Percentiles rank a stretch among this genome's conserved stretches.
Conservation (phyloP, 208 protist species). For the Angomonas desouzai region DNA sequence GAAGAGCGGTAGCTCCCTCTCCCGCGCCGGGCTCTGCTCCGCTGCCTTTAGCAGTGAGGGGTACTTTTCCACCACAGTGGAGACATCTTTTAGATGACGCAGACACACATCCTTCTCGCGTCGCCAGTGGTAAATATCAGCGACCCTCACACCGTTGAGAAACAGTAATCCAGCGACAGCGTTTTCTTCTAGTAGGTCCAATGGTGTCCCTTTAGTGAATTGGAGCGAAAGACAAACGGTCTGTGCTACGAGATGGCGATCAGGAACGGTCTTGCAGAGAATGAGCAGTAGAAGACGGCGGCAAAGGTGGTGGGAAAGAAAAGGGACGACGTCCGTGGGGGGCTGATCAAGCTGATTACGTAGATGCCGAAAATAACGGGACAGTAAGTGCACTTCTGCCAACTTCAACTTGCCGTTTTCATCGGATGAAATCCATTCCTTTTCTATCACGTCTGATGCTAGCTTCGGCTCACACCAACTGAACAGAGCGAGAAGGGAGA, state of each 20-base stretch:
- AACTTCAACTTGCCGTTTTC: no score
- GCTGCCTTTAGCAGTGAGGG: background rate
- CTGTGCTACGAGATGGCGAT: background rate
- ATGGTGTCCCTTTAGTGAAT: background rate
- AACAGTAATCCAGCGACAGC: background rate
- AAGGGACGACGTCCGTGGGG: background rate
- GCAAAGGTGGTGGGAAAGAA: background rate
- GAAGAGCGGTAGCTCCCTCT: background rate
- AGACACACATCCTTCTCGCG: background rate
- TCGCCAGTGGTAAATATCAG: background rate
- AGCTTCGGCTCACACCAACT: background rate
- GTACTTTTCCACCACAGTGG: background rate
- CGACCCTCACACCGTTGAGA: background rate
- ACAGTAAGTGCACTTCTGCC: background rate
- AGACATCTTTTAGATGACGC: background rate
- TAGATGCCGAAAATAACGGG: background rate
- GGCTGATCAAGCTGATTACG: background rate
- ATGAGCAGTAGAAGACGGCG: background rate
- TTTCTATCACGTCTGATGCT: background rate
- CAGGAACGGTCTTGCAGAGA: background rate
- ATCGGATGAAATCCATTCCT: no score
- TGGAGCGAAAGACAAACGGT: background rate
- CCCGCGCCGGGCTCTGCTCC: background rate
- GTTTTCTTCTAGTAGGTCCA: background rate
- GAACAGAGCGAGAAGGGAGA: background rate